A percentile compares a stretch with the other conserved stretches of the same genome.
phyloP scores from a whole-genome alignment of 345 rosid species.

The Aquilaria malaccensis region DNA sequence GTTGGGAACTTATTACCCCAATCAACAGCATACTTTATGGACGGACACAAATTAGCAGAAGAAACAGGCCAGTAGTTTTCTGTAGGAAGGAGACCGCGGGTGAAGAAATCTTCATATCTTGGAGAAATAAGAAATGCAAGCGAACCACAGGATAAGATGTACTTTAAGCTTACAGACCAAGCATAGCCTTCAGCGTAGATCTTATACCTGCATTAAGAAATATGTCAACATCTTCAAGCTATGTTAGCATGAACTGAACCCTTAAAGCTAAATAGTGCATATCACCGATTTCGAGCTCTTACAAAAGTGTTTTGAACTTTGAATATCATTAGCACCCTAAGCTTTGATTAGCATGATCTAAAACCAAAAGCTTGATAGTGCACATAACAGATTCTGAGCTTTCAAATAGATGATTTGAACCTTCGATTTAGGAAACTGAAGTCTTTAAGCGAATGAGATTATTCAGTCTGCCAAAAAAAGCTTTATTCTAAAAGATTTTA shows the following conservation, averaged over 20 bases:
- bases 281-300: neutral
- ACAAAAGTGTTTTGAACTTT: neutral
- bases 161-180: constrained; percentile 90
- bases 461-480: too few relatives aligned
- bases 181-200: constrained; percentile 91
- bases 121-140: constrained; percentile 63
- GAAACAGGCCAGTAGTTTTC: constrained; percentile 75
- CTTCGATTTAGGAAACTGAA: too few relatives aligned
- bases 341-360: neutral
- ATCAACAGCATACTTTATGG: constrained; percentile 64
- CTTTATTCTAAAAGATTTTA: too few relatives aligned
- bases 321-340: too few relatives aligned
- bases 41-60: constrained; percentile 40
- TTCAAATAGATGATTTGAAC: neutral
- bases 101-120: constrained; percentile 75
- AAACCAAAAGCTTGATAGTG: too few relatives aligned
- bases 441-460: neutral
- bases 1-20: constrained; percentile 68
- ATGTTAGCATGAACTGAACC: too few relatives aligned
- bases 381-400: neutral
- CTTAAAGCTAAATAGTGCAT: too few relatives aligned
- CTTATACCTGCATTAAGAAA: constrained; percentile 44
- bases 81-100: constrained; percentile 61
- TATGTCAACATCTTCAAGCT: neutral
- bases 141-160: constrained; percentile 72